A percentile compares a stretch with the other conserved stretches of the same genome.
phyloP scores from a whole-genome alignment of 1,284 basidiomycete species.

The Trametes pubescens region DNA sequence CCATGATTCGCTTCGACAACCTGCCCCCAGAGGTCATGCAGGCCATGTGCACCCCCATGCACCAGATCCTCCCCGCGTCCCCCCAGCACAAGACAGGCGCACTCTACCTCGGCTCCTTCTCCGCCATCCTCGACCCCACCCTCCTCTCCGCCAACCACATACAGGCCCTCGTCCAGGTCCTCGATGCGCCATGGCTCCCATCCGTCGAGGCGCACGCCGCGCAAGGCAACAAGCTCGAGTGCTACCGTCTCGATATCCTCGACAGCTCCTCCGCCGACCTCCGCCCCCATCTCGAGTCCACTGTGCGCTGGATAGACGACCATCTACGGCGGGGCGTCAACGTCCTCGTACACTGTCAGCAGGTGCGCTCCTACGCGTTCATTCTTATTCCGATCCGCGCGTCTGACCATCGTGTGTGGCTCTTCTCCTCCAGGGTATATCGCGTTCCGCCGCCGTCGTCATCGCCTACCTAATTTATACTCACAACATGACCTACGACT shows the following conservation, averaged over 20 bases:
- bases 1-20: conserved; percentile 78
- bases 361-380: conserved; percentile 50
- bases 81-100: conserved; percentile 42
- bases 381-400: conserved; percentile 1
- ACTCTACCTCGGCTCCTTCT: conserved; percentile 50
- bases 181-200: conserved; percentile 75
- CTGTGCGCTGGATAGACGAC: conserved; percentile 62
- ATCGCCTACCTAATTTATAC: conserved; percentile 74
- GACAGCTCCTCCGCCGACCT: conserved; percentile 64
- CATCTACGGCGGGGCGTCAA: conserved; percentile 58
- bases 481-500: conserved; percentile 72
- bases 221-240: conserved; percentile 61
- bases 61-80: conserved; percentile 60
- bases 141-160: conserved; percentile 54
- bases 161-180: conserved; percentile 70
- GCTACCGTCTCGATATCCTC: conserved; percentile 70
- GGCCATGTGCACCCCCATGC: conserved; percentile 84
- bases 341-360: conserved; percentile 73
- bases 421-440: conserved; percentile 59
- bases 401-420: conserved; percentile 22
- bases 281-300: conserved; percentile 60
- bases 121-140: conserved; percentile 47
- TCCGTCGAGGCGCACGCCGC: conserved; percentile 49
- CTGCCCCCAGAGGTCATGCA: conserved; percentile 76
- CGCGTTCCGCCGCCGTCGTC: conserved; percentile 70